A percentile compares a stretch with the other conserved stretches of the same genome.
Conservation (phyloP, 176 grass and related monocot species). For the Tillandsia leiboldiana region DNA sequence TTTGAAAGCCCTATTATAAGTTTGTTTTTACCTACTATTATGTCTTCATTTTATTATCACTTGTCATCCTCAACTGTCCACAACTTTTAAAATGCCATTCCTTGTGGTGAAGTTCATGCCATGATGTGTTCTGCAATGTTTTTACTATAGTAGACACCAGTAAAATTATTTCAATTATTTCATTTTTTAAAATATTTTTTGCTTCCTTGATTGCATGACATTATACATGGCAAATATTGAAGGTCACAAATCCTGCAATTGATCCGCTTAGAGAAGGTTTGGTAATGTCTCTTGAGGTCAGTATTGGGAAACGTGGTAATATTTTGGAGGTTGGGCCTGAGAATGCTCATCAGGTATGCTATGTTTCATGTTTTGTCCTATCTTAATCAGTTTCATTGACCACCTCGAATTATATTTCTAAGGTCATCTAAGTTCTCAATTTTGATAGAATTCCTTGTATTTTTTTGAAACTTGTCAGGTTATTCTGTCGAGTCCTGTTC, state of each 20-base stretch:
- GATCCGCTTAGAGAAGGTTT: conserved; percentile 98
- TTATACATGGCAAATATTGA: conserved; percentile 11
- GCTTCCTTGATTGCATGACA: neutral
- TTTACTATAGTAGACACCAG: neutral
- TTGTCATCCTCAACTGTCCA: too few species aligned
- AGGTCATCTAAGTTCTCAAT: neutral
- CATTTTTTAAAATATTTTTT: neutral
- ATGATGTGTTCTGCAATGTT: neutral
- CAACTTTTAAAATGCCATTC: too few species aligned
- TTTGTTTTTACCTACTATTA: too few species aligned
- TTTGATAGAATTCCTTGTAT: neutral
- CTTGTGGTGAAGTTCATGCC: too few species aligned
- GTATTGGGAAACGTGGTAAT: conserved; percentile 90
- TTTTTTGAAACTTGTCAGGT: conserved; percentile 51
- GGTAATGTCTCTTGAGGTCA: conserved; percentile 99
- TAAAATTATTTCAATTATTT: neutral
- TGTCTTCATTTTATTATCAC: too few species aligned
- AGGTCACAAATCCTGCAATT: conserved; percentile 99
- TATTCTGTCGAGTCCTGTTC: conserved; percentile 76
- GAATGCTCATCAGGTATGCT: conserved; percentile 91
- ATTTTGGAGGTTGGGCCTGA: conserved; percentile 91
- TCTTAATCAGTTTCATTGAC: neutral
- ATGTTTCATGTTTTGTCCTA: neutral
- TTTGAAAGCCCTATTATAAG: too few species aligned
- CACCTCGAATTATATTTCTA: neutral